Evolutionary conservation across 2,329 filamentous ascomycete species (phyloP), one percentile per base, ranked within the genome.

Genomic region (Cytospora mali): DNA sequence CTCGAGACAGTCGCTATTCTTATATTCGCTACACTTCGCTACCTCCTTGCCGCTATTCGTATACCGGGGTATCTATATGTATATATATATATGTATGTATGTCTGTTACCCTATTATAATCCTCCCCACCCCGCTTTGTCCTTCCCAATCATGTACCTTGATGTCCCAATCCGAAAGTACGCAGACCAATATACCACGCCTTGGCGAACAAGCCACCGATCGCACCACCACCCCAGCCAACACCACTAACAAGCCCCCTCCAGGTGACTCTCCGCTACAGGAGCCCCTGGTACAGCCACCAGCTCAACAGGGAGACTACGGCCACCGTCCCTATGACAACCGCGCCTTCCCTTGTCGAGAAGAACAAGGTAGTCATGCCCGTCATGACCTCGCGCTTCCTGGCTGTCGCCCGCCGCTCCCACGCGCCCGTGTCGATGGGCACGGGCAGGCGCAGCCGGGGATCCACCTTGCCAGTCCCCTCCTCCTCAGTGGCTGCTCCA

Each of bases 281-380:
- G 21, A 62, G 49, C 11, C 58, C 62, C 52, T 63, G 57, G 18
- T 75, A 69, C 33, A 72, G 62, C 80, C 79, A 84, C 74, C 82
- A 86, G 6, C 73, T 71, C 6, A 78, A 77, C 7, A 79, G 67
- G 10, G 76, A 74, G 13, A 82, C 63, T 3, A 77, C 67, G 33
- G 83, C 61, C 50, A 80, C 57, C 18, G 80, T 78, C 2, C 73
- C 73, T 39, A 86, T 69, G 13, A 81, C 71, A 61, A 77, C 69
- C 3, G 80, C 80, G 2, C 81, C 82, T 67, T 83, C 75, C 65
- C 75, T 77, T 13, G 84, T 86, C 67, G 81, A 81, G 73, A 82
- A 84, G 48, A 86, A 70, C 51, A 84, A 76, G 74, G 84, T 82
- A 55, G 79, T 79, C 80, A 81, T 84, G 9, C 84, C 84, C 2